phyloP scores from a whole-genome alignment of 2,329 filamentous ascomycete species.

The Aspergillus texensis region DNA sequence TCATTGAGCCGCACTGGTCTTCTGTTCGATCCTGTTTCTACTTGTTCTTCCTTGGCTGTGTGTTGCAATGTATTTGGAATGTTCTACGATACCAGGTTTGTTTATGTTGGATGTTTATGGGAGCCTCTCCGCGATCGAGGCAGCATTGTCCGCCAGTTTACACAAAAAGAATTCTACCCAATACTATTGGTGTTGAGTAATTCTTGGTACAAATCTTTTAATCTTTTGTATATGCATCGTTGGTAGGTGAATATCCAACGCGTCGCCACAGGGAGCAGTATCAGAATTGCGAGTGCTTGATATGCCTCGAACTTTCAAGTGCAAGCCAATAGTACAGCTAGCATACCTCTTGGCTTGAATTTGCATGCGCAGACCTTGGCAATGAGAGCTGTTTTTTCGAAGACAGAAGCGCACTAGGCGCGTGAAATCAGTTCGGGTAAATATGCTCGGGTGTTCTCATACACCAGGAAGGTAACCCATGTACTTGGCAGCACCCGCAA shows the following conservation, averaged over 20 bases:
- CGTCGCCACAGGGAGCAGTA: background rate
- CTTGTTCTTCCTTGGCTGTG: conserved; percentile 3
- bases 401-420: background rate
- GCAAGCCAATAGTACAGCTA: background rate
- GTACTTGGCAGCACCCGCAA: conserved; percentile 90
- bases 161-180: background rate
- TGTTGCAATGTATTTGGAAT: conserved; percentile 8
- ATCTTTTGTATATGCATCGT: background rate
- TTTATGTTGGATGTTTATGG: background rate
- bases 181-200: background rate
- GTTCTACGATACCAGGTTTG: conserved; percentile 23
- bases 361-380: background rate
- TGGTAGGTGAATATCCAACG: background rate
- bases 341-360: background rate
- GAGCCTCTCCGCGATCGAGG: background rate
- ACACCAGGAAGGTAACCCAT: conserved; percentile 95
- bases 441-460: conserved; percentile 86
- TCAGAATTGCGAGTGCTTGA: background rate
- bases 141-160: background rate
- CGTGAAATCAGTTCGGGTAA: conserved; percentile 51
- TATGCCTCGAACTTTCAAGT: background rate
- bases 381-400: background rate
- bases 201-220: background rate
- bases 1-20: conserved; percentile 14
- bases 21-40: background rate